Evolutionary conservation across 768 basidiomycete species (phyloP).

Genomic region (Amanita muscaria): DNA sequence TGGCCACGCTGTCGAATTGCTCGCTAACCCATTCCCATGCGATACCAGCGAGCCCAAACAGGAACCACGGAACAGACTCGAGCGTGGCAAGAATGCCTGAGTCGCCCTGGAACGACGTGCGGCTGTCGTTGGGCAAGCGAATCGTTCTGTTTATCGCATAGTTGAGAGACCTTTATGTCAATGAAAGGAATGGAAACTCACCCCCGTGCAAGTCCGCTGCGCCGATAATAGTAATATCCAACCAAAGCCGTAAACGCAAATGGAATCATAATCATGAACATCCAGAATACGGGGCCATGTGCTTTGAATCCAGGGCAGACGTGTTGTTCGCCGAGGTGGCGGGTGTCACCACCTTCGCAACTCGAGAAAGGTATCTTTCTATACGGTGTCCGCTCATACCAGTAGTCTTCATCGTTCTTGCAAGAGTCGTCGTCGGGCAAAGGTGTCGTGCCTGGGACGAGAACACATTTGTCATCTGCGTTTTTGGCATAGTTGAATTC

Average conservation of each 20-base stretch:
- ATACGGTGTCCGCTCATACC: slow-evolving; percentile 92
- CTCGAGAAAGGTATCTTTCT: slow-evolving; percentile 85
- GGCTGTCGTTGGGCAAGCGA: slow-evolving; percentile 58
- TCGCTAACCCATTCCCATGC: slow-evolving; percentile 60
- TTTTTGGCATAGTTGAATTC: slow-evolving; percentile 89
- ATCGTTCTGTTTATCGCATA: slow-evolving; percentile 48
- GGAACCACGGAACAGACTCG: slow-evolving; percentile 85
- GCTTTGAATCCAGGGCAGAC: slow-evolving; percentile 74
- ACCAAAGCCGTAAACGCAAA: slow-evolving; percentile 68
- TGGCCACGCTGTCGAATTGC: slow-evolving; percentile 32
- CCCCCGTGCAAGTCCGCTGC: slow-evolving; percentile 69
- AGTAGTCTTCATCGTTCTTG: slow-evolving; percentile 55
- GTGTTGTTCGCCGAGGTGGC: slow-evolving; percentile 68
- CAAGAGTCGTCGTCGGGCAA: slow-evolving; percentile 58
- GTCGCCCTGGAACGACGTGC: slow-evolving; percentile 25
- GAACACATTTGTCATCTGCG: slow-evolving; percentile 61
- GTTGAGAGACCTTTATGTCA: slow-evolving; percentile 6
- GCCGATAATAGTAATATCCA: slow-evolving; percentile 75
- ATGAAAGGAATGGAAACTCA: slow-evolving; percentile 27
- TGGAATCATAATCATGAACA: slow-evolving; percentile 64
- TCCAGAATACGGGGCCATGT: slow-evolving; percentile 79
- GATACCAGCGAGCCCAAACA: slow-evolving; percentile 69
- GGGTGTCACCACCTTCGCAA: slow-evolving; percentile 75
- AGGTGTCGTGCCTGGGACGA: slow-evolving; percentile 60
- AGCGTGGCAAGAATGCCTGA: slow-evolving; percentile 58